Evolutionary conservation across 176 grass and related monocot species (phyloP).

Genomic region (Elymus sibiricus): DNA sequence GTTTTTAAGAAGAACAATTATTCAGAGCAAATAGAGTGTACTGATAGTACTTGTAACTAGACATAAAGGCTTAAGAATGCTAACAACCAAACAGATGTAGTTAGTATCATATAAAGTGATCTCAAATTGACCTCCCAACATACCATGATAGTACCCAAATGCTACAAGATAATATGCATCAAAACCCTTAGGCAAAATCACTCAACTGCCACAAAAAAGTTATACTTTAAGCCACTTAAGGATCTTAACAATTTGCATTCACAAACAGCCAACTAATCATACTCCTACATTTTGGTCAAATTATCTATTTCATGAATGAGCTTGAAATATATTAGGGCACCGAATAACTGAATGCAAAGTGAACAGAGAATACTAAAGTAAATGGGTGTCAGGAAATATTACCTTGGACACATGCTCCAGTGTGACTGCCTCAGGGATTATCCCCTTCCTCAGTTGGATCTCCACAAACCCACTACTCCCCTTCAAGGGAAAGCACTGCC

Average conservation of each 20-base stretch:
- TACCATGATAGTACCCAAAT: background rate
- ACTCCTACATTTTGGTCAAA: background rate
- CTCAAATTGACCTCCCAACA: background rate
- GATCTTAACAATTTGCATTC: background rate
- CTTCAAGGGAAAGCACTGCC: constrained; percentile 75
- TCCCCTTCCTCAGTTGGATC: constrained; percentile 62
- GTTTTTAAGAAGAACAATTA: background rate
- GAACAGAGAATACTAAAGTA: background rate
- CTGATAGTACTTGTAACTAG: background rate
- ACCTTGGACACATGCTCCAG: constrained; percentile 92
- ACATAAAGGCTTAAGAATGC: background rate
- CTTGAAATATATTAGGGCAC: background rate
- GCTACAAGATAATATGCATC: background rate
- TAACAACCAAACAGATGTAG: background rate
- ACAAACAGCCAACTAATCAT: background rate
- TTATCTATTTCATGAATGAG: background rate
- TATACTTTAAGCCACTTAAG: background rate
- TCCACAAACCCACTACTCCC: constrained; percentile 82
- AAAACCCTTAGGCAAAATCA: background rate
- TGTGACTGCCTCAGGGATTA: constrained; percentile 78
- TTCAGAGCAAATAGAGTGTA: background rate
- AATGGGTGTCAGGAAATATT: constrained; percentile 1
- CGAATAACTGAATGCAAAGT: background rate
- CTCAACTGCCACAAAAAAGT: background rate
- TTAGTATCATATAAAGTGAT: background rate